Percentiles rank a stretch among this genome's conserved stretches.
phyloP scores from a whole-genome alignment of 1,139 yeast species.

The Pneumocystis murina region DNA sequence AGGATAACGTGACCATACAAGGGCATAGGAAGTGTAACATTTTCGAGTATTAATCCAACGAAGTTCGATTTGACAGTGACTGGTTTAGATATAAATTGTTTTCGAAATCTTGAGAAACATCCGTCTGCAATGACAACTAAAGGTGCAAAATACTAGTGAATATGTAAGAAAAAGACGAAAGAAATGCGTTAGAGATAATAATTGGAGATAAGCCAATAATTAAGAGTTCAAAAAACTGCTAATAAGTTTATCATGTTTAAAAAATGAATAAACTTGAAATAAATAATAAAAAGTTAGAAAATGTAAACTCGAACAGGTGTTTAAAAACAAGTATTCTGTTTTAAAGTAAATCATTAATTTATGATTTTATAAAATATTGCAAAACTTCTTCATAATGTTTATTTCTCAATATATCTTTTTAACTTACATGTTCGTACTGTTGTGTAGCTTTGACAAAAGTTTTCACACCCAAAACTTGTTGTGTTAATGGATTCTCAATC shows the following conservation, averaged over 20 bases:
- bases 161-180: slow-evolving; percentile 3
- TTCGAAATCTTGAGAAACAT: slow-evolving; percentile 82
- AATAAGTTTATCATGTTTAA: too few species aligned
- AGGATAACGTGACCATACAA: slow-evolving; percentile 81
- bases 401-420: background rate
- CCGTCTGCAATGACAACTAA: slow-evolving; percentile 82
- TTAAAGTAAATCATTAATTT: too few species aligned
- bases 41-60: slow-evolving; percentile 60
- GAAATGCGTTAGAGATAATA: background rate
- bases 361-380: too few species aligned
- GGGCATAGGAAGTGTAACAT: slow-evolving; percentile 58
- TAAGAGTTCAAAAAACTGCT: background rate
- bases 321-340: too few species aligned
- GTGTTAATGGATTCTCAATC: slow-evolving; percentile 35
- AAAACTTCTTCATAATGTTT: too few species aligned
- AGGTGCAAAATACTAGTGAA: slow-evolving; percentile 36
- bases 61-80: slow-evolving; percentile 58
- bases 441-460: background rate
- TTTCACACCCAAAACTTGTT: slow-evolving; percentile 53
- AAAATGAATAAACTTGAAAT: too few species aligned
- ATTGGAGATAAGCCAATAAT: background rate
- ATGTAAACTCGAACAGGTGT: too few species aligned
- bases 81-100: slow-evolving; percentile 49
- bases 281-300: too few species aligned
- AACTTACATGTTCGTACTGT: slow-evolving; percentile 10